Evolutionary conservation across 1,284 basidiomycete species (phyloP).

Genomic region (Wallemia mellicola): DNA sequence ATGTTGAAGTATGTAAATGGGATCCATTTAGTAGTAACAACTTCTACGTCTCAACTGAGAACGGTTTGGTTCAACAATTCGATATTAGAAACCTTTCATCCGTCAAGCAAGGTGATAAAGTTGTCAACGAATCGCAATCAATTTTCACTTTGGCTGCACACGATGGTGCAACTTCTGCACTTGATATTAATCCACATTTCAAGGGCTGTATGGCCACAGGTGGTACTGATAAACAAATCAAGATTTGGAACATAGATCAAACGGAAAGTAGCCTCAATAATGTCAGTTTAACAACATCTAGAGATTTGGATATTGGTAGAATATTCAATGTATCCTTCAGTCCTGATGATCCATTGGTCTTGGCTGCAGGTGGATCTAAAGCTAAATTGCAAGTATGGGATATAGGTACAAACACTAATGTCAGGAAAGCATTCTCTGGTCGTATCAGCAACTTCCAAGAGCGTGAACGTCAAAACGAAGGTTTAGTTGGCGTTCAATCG

Average conservation of each 20-base stretch:
- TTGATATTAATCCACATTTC: conserved; percentile 76
- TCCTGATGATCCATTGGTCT: conserved; percentile 72
- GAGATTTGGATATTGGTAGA: conserved; percentile 34
- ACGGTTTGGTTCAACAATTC: conserved; percentile 68
- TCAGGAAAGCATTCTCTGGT: conserved; percentile 48
- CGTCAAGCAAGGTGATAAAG: conserved; percentile 21
- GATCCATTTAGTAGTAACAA: conserved; percentile 68
- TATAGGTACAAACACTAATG: conserved; percentile 42
- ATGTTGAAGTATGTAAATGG: conserved; percentile 83
- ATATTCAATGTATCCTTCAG: conserved; percentile 73
- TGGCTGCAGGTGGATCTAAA: conserved; percentile 78
- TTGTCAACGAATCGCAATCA: conserved; percentile 13
- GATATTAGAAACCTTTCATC: conserved; percentile 57
- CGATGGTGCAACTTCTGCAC: conserved; percentile 64
- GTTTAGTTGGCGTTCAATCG: conserved; percentile 32
- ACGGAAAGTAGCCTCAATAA: conserved; percentile 35
- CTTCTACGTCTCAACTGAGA: conserved; percentile 79
- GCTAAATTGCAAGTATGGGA: conserved; percentile 91
- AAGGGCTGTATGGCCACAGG: conserved; percentile 74
- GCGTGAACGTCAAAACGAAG: conserved; percentile 28
- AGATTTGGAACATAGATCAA: conserved; percentile 62
- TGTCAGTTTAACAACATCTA: conserved; percentile 42
- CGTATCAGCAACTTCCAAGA: conserved; percentile 18
- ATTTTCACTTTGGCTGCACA: conserved; percentile 81
- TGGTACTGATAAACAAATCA: conserved; percentile 67